Evolutionary conservation across 768 basidiomycete genomes (phyloP).

Genomic region (Lactifluus pinguis): DNA sequence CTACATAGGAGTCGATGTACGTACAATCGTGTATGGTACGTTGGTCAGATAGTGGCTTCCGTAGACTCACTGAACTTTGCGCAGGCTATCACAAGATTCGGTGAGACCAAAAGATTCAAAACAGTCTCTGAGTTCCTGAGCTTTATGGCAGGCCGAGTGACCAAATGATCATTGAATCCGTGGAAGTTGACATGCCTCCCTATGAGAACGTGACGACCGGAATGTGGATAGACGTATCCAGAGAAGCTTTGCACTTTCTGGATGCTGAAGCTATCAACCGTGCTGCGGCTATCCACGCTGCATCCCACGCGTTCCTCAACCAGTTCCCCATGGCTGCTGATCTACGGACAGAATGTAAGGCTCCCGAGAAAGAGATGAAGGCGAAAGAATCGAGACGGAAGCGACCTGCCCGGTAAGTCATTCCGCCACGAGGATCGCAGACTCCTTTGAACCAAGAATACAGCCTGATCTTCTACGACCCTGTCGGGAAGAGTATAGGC

Average conservation of each 20-base stretch:
- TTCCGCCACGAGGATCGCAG: not conserved
- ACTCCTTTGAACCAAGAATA: not conserved
- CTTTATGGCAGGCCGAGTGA: slow-evolving; percentile 31
- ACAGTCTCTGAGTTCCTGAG: not conserved
- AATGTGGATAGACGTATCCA: slow-evolving; percentile 72
- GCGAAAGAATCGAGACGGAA: slow-evolving; percentile 43
- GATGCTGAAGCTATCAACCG: slow-evolving; percentile 46
- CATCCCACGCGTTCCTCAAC: slow-evolving; percentile 77
- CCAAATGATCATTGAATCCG: slow-evolving; percentile 58
- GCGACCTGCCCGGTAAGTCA: slow-evolving; percentile 53
- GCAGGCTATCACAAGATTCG: slow-evolving; percentile 75
- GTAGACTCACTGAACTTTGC: not conserved
- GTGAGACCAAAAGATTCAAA: slow-evolving; percentile 25
- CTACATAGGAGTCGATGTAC: slow-evolving; percentile 47
- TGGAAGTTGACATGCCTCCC: slow-evolving; percentile 69
- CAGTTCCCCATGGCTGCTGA: slow-evolving; percentile 61
- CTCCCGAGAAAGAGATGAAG: slow-evolving; percentile 64
- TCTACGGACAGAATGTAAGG: slow-evolving; percentile 77
- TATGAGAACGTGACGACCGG: slow-evolving; percentile 70
- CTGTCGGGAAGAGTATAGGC: slow-evolving; percentile 49
- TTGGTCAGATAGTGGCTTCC: slow-evolving; percentile 2
- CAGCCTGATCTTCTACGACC: slow-evolving; percentile 78
- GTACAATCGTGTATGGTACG: slow-evolving; percentile 68
- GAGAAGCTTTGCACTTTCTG: slow-evolving; percentile 43
- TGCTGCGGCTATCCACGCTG: slow-evolving; percentile 79